Base-by-base conservation (phyloP, 2,329 filamentous ascomycete species). In the Elsinoe batatas region DNA sequence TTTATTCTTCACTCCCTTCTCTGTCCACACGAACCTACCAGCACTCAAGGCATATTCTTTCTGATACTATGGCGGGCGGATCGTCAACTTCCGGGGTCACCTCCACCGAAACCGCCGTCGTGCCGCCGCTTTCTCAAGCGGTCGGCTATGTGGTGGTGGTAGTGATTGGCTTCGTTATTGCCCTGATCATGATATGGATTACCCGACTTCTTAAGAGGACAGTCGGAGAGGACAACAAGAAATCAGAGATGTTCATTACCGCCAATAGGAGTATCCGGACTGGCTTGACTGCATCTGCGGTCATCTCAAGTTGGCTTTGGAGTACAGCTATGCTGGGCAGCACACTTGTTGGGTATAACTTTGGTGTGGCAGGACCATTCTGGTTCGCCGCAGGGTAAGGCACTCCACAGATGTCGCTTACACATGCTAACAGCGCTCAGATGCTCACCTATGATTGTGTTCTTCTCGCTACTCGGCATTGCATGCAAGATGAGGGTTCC, bases 391-490 rank as follows among this genome's bases (percentile, higher is more conserved):
- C 51, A 10, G 51, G 51, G 51, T 54, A 44, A 2, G 18, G 15
- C 11, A 15, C 6, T 5, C 11, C 18, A 8, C 6, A 8, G 6
- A 10, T 5, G 17, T 13, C 22, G 22, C 12, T 8, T 6, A 13
- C 30, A 13, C 5, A 13, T 43, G 5, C 51, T 42, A 8, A 43
- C 33, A 1, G 13, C 3, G n/a, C 11, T 13, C n/a, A 54, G 51
- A 15, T 54, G 51, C 51, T 54, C 51, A 4, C 51, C 51, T 12
- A 54, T 54, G 62, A 76, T 78, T 54, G 74, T 74, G 4, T 63
- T 77, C 33, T 77, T 78, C 72, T 74, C 75, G 1, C 69, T 69
- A 1, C 65, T 78, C 1, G 76, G 75, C 3, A 73, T 78, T 5
- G 63, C 76, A 43, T 72, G 72, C 11, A 78, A 78, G 61, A 69